A percentile compares a stretch with the other conserved stretches of the same genome.
These are phyloP conservation scores for Sarcodon aspratus DNA, from an alignment of 768 basidiomycete genomes.

Conservation along the genomic window DNA sequence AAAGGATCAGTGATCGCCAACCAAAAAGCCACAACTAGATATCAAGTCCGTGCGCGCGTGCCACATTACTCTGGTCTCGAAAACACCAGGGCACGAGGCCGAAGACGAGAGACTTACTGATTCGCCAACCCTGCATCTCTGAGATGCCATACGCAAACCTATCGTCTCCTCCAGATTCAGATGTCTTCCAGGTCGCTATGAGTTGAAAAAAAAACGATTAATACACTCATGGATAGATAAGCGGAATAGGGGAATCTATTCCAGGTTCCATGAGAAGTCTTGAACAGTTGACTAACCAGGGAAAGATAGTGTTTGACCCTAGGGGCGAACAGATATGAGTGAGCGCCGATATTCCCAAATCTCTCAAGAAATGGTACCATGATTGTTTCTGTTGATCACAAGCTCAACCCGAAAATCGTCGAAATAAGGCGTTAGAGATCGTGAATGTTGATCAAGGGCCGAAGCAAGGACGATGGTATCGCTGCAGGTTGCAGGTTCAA, in stretches of 20 bases:
- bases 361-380: too few relatives aligned
- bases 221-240: neutral
- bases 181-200: constrained; percentile 73
- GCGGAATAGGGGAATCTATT: neutral
- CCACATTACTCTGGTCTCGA: too few relatives aligned
- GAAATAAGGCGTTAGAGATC: too few relatives aligned
- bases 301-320: constrained; percentile 19
- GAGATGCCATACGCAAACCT: constrained; percentile 68
- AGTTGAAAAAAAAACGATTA: constrained; percentile 2
- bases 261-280: neutral
- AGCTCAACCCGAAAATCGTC: too few relatives aligned
- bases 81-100: neutral
- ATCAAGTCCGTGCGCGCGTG: too few relatives aligned
- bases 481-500: too few relatives aligned
- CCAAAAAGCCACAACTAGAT: constrained; percentile 1
- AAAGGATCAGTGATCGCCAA: constrained; percentile 9
- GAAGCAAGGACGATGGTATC: too few relatives aligned
- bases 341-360: too few relatives aligned
- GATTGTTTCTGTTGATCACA: too few relatives aligned
- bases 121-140: constrained; percentile 99
- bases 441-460: too few relatives aligned
- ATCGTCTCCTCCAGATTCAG: constrained; percentile 59
- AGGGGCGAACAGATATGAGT: neutral
- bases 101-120: constrained; percentile 52
- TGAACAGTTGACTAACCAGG: constrained; percentile 8